Percentiles rank a stretch among this genome's conserved stretches.
These are phyloP conservation scores for sunflower (Helianthus annuus) DNA, from an alignment of 129 eudicot genomes.

Conservation along the genomic window HanXRQr2.0-SUNRISE NC_035438.2:34459905-34460404, in stretches of 20 bases:
- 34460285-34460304: background rate
- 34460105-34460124: conserved; percentile 32
- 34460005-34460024: conserved; percentile 33
- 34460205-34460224: conserved; percentile 9
- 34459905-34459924: conserved; percentile 17
- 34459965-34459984: background rate
- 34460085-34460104: conserved; percentile 36
- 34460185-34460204: conserved; percentile 14
- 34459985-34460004: conserved; percentile 3
- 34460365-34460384: background rate
- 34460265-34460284: conserved; percentile 8
- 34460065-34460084: conserved; percentile 53
- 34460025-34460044: conserved; percentile 19
- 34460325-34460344: background rate
- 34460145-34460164: conserved; percentile 62
- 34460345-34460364: background rate
- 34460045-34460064: conserved; percentile 55
- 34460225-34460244: background rate
- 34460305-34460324: background rate
- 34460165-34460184: conserved; percentile 14
- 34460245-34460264: background rate
- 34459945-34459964: background rate
- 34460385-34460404: background rate
- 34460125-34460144: conserved; percentile 66
- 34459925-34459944: conserved; percentile 38